Conservation (phyloP, 495 filamentous ascomycete genomes). For the Trichoderma orchidacearum region DNA sequence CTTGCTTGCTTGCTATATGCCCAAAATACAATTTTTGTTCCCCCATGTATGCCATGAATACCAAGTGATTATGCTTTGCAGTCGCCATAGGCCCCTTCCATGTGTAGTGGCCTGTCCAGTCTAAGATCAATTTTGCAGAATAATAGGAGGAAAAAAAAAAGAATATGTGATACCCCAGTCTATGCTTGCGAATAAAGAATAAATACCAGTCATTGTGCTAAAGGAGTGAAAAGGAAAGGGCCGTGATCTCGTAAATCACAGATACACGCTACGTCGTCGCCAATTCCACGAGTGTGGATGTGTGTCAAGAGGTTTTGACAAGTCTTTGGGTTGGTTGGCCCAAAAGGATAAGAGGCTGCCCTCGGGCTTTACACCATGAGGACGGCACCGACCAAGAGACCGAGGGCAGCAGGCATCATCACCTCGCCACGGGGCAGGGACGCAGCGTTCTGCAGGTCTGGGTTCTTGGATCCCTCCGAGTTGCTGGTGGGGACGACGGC, state of each 20-base stretch:
- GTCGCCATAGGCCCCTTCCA: not conserved
- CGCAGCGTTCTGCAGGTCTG: conserved; percentile 5
- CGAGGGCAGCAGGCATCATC: not conserved
- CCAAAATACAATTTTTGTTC: conserved; percentile 9
- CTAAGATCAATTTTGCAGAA: not conserved
- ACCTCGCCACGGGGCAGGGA: not conserved
- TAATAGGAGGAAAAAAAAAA: not conserved
- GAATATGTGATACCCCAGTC: not conserved
- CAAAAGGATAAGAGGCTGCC: not conserved
- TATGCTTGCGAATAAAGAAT: not conserved
- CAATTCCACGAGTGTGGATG: not conserved
- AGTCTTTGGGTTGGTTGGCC: no score
- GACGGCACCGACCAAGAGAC: not conserved
- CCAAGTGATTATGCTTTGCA: conserved; percentile 1
- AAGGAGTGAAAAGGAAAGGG: not conserved
- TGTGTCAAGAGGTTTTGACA: not conserved
- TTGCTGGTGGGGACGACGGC: conserved; percentile 4
- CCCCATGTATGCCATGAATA: conserved; percentile 7
- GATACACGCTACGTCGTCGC: not conserved
- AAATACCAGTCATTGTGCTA: no score
- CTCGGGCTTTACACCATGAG: not conserved
- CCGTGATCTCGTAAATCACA: not conserved
- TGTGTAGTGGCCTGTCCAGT: not conserved
- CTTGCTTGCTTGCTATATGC: conserved; percentile 6
- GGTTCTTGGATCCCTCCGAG: not conserved